Evolutionary conservation across 257 asterid genomes (phyloP).

Genomic region (Solanum chiquidenum): DNA sequence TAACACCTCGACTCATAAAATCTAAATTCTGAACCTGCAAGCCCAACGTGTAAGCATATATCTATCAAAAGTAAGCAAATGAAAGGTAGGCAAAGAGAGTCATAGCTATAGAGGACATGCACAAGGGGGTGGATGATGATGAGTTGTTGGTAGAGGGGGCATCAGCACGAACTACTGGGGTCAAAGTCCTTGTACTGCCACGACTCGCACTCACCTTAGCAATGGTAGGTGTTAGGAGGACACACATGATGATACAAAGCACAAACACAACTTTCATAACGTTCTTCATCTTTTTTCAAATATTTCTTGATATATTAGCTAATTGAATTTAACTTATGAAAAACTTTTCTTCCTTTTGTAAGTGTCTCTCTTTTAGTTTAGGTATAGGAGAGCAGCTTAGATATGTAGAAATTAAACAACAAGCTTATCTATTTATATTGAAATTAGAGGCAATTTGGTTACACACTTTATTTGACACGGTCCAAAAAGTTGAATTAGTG

Average conservation of each 20-base stretch:
- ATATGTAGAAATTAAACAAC: not conserved
- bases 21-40: not conserved
- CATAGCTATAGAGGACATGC: not conserved
- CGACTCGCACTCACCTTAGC: not conserved
- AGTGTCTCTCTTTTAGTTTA: not conserved
- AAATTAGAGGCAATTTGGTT: not conserved
- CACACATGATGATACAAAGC: not conserved
- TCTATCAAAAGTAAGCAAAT: not conserved
- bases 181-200: not conserved
- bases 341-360: not conserved
- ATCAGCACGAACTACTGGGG: not conserved
- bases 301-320: not conserved
- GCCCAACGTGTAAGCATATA: too few relatives aligned
- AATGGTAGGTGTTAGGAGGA: not conserved
- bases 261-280: not conserved
- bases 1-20: not conserved
- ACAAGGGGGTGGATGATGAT: not conserved
- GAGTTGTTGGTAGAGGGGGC: not conserved
- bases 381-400: not conserved
- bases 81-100: not conserved
- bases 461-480: not conserved
- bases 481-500: not conserved
- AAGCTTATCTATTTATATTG: not conserved
- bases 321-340: not conserved
- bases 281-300: not conserved